A percentile compares a stretch with the other conserved stretches of the same genome.
Conservation (phyloP, 2,329 filamentous ascomycete genomes). For the Cladosporium cucumerinum region DNA sequence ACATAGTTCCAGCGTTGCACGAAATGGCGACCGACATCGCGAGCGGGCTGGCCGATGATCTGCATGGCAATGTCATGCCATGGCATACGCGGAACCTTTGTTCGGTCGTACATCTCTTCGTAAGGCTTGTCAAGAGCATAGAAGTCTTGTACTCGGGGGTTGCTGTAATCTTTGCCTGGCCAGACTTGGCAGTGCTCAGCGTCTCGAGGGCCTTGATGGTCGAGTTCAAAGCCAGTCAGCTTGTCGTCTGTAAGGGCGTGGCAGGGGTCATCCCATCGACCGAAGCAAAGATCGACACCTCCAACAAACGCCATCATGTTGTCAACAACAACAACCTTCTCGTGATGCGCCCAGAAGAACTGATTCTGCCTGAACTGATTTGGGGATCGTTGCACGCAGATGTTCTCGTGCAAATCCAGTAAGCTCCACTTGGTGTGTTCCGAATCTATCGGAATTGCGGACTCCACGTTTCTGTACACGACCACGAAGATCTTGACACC, state of each 20-base stretch:
- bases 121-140: slow-evolving; percentile 90
- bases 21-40: slow-evolving; percentile 92
- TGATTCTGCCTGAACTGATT: slow-evolving; percentile 99
- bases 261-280: slow-evolving; percentile 93
- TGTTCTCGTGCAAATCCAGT: slow-evolving; percentile 90
- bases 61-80: slow-evolving; percentile 99
- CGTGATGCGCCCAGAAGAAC: slow-evolving; percentile 98
- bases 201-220: slow-evolving; percentile 70
- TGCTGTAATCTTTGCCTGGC: slow-evolving; percentile 98
- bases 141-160: slow-evolving; percentile 92
- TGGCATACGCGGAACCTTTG: slow-evolving; percentile 85
- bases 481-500: slow-evolving; percentile 98
- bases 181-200: slow-evolving; percentile 93
- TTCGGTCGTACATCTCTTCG: slow-evolving; percentile 97
- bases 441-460: slow-evolving; percentile 94
- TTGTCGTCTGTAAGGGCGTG: slow-evolving; percentile 91
- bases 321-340: slow-evolving; percentile 96
- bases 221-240: slow-evolving; percentile 85
- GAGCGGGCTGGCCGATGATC: slow-evolving; percentile 89
- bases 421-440: slow-evolving; percentile 97
- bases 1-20: slow-evolving; percentile 98
- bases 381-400: slow-evolving; percentile 92
- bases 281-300: slow-evolving; percentile 94
- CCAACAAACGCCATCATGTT: slow-evolving; percentile 94
- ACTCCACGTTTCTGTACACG: slow-evolving; percentile 95